These are phyloP conservation scores for Smallanthus sonchifolius DNA, from an alignment of 129 eudicot genomes.

Conservation along the genomic window DNA sequence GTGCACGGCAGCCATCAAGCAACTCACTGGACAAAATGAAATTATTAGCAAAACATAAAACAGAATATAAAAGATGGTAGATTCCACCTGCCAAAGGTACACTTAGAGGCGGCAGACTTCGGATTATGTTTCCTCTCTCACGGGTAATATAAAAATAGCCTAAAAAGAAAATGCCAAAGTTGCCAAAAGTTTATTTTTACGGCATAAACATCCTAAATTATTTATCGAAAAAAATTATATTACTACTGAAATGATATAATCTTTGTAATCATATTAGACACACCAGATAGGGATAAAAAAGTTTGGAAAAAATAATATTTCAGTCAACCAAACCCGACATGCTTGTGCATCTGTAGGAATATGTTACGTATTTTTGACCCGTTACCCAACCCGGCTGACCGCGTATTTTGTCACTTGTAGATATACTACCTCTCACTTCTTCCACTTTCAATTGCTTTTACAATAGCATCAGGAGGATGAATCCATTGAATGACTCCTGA, in stretches of 20 bases:
- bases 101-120: background rate
- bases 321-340: background rate
- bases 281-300: background rate
- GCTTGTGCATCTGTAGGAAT: background rate
- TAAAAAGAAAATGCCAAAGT: background rate
- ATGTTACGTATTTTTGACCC: background rate
- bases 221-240: background rate
- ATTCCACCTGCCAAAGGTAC: conserved; percentile 6
- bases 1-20: conserved; percentile 98
- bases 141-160: background rate
- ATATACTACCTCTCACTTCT: conserved; percentile 82
- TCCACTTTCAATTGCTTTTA: conserved; percentile 64
- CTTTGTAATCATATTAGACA: background rate
- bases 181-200: background rate
- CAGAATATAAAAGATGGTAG: background rate
- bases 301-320: background rate
- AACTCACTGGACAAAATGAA: conserved; percentile 64
- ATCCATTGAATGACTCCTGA: conserved; percentile 80
- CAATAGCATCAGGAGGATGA: conserved; percentile 74
- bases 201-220: background rate
- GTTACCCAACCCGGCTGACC: background rate
- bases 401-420: background rate
- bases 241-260: background rate
- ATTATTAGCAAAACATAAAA: conserved; percentile 14
- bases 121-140: background rate